Conservation (phyloP, 331 rosid species). For the Rosa hybrid region DNA sequence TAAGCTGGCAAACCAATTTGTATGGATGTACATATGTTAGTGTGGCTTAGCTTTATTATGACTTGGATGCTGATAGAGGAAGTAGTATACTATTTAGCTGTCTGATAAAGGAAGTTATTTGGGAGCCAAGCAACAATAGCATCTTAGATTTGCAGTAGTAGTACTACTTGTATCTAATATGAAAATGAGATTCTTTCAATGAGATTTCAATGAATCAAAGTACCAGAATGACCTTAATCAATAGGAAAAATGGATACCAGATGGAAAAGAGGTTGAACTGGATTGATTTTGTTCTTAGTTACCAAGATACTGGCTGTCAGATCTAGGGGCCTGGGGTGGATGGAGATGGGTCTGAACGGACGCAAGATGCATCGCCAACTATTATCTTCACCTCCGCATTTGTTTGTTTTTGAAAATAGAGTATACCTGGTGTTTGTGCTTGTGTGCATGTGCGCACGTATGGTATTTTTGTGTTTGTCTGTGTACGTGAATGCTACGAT, state of each 20-base stretch:
- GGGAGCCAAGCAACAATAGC: not conserved
- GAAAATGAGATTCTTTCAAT: not conserved
- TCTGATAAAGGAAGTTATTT: not conserved
- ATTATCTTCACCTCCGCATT: not conserved
- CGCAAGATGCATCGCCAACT: not conserved
- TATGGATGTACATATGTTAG: not conserved
- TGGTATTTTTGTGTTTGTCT: not conserved
- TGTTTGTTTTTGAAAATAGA: not conserved
- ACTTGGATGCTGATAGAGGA: not conserved
- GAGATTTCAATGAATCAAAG: not conserved
- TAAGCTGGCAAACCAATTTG: not conserved
- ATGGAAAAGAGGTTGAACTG: not conserved
- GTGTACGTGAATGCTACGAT: not conserved
- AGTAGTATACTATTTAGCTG: not conserved
- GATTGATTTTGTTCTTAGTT: not conserved
- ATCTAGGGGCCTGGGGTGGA: not conserved
- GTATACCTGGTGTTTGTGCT: not conserved
- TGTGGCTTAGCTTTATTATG: not conserved
- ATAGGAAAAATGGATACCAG: not conserved
- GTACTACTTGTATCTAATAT: conserved; percentile 21
- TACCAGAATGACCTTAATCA: not conserved
- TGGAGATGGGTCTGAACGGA: not conserved
- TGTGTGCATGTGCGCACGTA: not conserved
- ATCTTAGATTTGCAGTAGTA: conserved; percentile 17
- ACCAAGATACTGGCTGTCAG: not conserved